These are phyloP conservation scores for Hymenoscyphus albidus DNA, from an alignment of 2,329 filamentous ascomycete species.

Conservation along the genomic window DNA sequence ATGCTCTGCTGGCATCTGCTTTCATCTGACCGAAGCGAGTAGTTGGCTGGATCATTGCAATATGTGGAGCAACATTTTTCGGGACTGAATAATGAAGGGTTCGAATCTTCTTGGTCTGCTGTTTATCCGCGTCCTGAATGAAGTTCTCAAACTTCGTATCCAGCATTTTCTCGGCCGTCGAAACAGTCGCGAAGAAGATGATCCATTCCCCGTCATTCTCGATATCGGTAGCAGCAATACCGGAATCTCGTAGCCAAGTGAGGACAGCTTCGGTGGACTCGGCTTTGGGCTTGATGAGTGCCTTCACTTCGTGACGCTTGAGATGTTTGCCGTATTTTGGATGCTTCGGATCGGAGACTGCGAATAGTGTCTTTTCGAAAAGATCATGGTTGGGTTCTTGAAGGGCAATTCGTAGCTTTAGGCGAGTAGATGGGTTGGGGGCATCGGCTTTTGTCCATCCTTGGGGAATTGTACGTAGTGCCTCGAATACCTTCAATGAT, in stretches of 20 bases:
- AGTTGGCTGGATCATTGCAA: slow-evolving; percentile 42
- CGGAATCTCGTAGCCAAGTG: slow-evolving; percentile 52
- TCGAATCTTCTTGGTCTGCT: slow-evolving; percentile 45
- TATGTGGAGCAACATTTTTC: slow-evolving; percentile 33
- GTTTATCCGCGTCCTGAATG: slow-evolving; percentile 34
- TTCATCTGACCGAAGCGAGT: slow-evolving; percentile 46
- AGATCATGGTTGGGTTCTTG: slow-evolving; percentile 43
- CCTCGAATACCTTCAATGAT: slow-evolving; percentile 24
- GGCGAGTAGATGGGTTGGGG: slow-evolving; percentile 17
- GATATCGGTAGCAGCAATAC: slow-evolving; percentile 43
- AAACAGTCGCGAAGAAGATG: slow-evolving; percentile 29
- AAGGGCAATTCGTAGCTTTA: slow-evolving; percentile 32
- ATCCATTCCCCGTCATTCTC: slow-evolving; percentile 53
- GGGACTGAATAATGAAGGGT: slow-evolving; percentile 44
- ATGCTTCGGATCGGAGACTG: slow-evolving; percentile 45
- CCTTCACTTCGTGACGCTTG: slow-evolving; percentile 46
- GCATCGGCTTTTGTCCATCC: slow-evolving; percentile 26
- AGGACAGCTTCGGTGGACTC: slow-evolving; percentile 49
- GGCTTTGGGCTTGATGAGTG: slow-evolving; percentile 48
- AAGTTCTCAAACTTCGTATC: slow-evolving; percentile 37
- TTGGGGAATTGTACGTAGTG: slow-evolving; percentile 21
- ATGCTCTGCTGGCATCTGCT: slow-evolving; percentile 27
- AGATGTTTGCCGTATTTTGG: slow-evolving; percentile 52
- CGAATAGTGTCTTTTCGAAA: slow-evolving; percentile 41
- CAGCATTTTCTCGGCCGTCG: slow-evolving; percentile 31